Base-by-base conservation (phyloP, 345 rosid genomes). In the Eucalyptus albens region DNA sequence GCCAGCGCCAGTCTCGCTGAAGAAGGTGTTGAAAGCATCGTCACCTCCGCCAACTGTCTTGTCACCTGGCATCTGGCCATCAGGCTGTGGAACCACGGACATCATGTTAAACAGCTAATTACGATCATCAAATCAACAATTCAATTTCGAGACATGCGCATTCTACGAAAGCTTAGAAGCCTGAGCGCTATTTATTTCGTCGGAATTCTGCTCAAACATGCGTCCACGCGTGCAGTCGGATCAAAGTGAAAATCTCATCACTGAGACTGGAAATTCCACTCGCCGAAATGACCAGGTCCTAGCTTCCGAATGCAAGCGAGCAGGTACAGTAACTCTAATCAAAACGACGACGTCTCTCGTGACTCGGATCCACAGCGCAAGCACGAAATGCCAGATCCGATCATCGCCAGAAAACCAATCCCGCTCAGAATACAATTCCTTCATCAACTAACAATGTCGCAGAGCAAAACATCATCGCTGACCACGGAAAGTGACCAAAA, bases 41-140 rank as follows among this genome's bases (percentile, higher is more conserved):
- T 90, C 91, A 6, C 91, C 91, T 88, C 90, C 89, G 3, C 91
- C 91, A 13, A 90, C 65, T 4, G 91, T 88, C 77, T 69, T 88
- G 77, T 90, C 91, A 86, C 91, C 17, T 26, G 89, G 91, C 91
- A 90, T 90, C 88, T 90, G 90, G 90, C 91, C 91, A 88, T 90
- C 91, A 77, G 91, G 91, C 91, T 90, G 60, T 51, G 69, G 31
- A 50, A 11, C 56, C 19, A 86, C 2, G 37, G 60, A 37, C 88
- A 53, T 62, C n/a, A 62, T 62, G 69, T 62, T 62, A 27, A 62
- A 62, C 33, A 62, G 33, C 69, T 29, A 27, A 62, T 62, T 27
- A 55, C 37, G 1, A 29, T 4, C 37, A 88, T 44, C 1, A 37
- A 49, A 62, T 26, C 45, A 87, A 50, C 33, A n/a, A 27, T 62